Base-by-base conservation (phyloP, 1,139 yeast genomes). In the Candida smagusa region DNA sequence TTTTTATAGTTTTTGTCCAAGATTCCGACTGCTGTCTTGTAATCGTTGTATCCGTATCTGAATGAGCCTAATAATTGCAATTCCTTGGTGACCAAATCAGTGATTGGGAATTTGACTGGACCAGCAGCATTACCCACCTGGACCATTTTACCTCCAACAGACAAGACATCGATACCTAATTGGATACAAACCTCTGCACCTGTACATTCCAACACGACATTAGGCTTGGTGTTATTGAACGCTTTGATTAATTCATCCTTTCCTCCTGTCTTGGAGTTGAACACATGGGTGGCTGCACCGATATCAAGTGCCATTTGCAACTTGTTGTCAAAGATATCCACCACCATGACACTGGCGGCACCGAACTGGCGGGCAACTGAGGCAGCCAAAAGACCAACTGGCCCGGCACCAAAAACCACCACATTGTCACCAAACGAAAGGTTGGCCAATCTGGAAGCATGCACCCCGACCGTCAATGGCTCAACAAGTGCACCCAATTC, bases 401-500 rank as follows among this genome's bases (percentile, higher is more conserved):
- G 96, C 9, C 97, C 97, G 23, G 96, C 96, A 36, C 97, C 97
- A 50, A 85, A 84, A 4, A 89, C 84, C 29, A 81, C 81, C 21
- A 83, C 86, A 9, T 75, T 69, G 45, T 86, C 94, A 44, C 94
- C 95, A 47, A 84, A 79, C 31, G 65, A 71, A 39, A 85, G 68
- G 24, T 72, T 72, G n/a, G 84, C 86, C 41, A 79, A 71, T 58
- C 81, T 84, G 43, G 81, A 73, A 4, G 92, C 92, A 51, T 87
- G 95, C 8, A 89, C 87, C 28, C 87, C 96, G 33, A 89, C 96
- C 22, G 87, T 73, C 51, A 88, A 67, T 28, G 97, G 97, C 65
- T 89, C 97, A 28, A 84, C 85, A 58, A 88, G 62, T 1, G 96
- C 96, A 44, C 96, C 96, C 63, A 85, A 82, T 58, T 87, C 96